Evolutionary conservation across 179 eudicot genomes (phyloP).

Genomic region (Camellia oleifera): DNA sequence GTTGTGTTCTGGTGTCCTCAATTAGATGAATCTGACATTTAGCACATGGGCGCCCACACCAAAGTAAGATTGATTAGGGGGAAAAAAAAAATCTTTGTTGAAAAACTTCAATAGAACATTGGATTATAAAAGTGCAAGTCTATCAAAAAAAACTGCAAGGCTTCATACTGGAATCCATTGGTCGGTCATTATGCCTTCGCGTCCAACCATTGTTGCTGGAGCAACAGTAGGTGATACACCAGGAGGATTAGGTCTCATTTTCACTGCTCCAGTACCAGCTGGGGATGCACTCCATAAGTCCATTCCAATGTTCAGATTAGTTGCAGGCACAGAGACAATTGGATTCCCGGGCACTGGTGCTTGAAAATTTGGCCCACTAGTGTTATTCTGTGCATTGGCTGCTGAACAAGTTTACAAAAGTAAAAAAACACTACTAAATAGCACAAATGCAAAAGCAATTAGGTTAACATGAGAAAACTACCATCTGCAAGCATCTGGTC

Average conservation of each 20-base stretch:
- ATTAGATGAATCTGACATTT: too few relatives aligned
- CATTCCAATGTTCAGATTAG: slow-evolving; percentile 90
- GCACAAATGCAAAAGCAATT: neutral
- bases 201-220: slow-evolving; percentile 37
- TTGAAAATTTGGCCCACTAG: slow-evolving; percentile 35
- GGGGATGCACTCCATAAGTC: slow-evolving; percentile 80
- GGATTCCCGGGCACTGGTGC: slow-evolving; percentile 70
- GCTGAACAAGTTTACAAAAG: slow-evolving; percentile 37
- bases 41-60: neutral
- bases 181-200: slow-evolving; percentile 44
- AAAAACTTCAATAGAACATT: neutral
- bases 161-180: slow-evolving; percentile 61
- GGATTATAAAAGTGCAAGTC: neutral
- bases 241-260: slow-evolving; percentile 40
- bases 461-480: slow-evolving; percentile 21
- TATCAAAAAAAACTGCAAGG: neutral
- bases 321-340: slow-evolving; percentile 54
- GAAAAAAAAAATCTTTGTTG: neutral
- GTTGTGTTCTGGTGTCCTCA: too few relatives aligned
- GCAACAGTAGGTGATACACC: slow-evolving; percentile 44
- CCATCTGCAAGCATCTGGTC: slow-evolving; percentile 97
- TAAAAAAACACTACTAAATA: slow-evolving; percentile 2
- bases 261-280: slow-evolving; percentile 55
- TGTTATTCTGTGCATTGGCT: slow-evolving; percentile 61
- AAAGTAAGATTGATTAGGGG: neutral